Conservation (phyloP, 2,329 filamentous ascomycete species). For the Aspergillus brunneoviolaceus region DNA sequence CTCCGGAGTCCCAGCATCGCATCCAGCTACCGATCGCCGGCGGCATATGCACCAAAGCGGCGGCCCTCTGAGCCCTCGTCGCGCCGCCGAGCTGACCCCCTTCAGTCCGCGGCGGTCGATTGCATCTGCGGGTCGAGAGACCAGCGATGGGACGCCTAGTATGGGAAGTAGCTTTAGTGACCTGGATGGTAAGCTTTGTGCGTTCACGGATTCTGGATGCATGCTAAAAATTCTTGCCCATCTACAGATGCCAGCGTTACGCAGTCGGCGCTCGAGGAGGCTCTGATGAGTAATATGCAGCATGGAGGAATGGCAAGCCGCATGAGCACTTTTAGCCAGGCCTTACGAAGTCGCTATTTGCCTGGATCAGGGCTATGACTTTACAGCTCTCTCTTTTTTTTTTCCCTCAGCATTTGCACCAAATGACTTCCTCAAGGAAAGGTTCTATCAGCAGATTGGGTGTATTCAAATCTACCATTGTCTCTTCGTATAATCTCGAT, state of each 20-base stretch:
- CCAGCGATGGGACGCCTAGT: conserved; percentile 58
- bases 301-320: conserved; percentile 51
- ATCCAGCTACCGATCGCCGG: conserved; percentile 22
- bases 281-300: conserved; percentile 62
- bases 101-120: conserved; percentile 47
- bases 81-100: conserved; percentile 50
- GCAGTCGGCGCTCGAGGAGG: conserved; percentile 64
- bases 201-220: background rate
- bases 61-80: conserved; percentile 43
- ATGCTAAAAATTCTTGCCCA: conserved; percentile 6
- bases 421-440: background rate
- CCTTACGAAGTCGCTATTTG: conserved; percentile 54
- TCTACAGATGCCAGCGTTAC: conserved; percentile 60
- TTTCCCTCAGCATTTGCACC: background rate
- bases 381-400: background rate
- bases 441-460: too few relatives aligned
- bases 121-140: conserved; percentile 37
- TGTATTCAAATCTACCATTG: too few relatives aligned
- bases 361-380: background rate
- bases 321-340: conserved; percentile 55
- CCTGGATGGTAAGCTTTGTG: conserved; percentile 52
- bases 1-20: conserved; percentile 33
- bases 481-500: too few relatives aligned
- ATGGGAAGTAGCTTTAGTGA: conserved; percentile 68
- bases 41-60: conserved; percentile 13